phyloP scores from a whole-genome alignment of 305 asterid species.

The Lippia alba region DNA sequence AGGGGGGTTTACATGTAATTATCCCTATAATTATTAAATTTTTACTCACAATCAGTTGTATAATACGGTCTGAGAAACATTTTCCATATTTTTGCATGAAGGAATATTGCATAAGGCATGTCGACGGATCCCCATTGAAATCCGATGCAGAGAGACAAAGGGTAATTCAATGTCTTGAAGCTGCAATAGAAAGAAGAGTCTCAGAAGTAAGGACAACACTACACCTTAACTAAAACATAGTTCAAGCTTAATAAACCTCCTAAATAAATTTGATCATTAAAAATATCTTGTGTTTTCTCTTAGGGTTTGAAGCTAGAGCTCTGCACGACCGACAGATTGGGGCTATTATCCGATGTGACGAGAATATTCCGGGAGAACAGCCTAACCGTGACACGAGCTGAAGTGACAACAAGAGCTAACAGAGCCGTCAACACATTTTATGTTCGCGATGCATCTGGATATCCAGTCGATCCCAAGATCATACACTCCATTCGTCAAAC shows the following conservation, averaged over 20 bases:
- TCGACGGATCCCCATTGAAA: conserved; percentile 91
- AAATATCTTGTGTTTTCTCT: neutral
- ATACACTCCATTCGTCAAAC: conserved; percentile 79
- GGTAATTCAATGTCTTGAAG: conserved; percentile 94
- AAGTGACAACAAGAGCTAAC: conserved; percentile 76
- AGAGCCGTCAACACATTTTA: conserved; percentile 86
- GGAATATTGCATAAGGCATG: conserved; percentile 90
- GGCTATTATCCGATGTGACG: conserved; percentile 84
- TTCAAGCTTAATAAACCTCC: neutral
- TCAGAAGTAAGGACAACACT: conserved; percentile 62
- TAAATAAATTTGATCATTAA: neutral
- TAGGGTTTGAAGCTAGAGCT: conserved; percentile 91
- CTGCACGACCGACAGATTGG: conserved; percentile 82
- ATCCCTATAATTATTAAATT: too few species aligned
- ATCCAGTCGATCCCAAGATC: conserved; percentile 80
- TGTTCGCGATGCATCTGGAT: conserved; percentile 82
- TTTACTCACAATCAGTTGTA: neutral
- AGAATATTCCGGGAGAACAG: conserved; percentile 88
- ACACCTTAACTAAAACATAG: neutral
- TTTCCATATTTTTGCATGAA: conserved; percentile 37
- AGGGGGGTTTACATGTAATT: too few species aligned
- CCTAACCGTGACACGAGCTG: conserved; percentile 89
- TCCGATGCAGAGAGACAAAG: conserved; percentile 96
- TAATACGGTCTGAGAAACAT: conserved; percentile 23
- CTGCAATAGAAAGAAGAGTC: conserved; percentile 91